Base-by-base conservation (phyloP, 306 rosid genomes). In the Rosa chinensis region DNA sequence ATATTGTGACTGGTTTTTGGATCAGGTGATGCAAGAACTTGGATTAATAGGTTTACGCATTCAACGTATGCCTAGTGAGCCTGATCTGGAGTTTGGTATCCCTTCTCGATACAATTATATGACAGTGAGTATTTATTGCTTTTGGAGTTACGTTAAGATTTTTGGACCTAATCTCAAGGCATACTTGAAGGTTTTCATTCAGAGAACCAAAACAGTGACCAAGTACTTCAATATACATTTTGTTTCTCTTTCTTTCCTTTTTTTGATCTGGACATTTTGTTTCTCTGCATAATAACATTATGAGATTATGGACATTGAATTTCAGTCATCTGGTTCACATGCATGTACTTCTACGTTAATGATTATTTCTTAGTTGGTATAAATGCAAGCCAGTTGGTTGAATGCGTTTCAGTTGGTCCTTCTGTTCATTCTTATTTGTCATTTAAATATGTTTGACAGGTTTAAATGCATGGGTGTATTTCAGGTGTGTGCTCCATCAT, bases 401-500 rank as follows among this genome's bases (percentile, higher is more conserved):
- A 69, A 13, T 39, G 72, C 17, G 16, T 63, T 40, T 37, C 44
- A 35, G n/a, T 16, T 4, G 14, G 14, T 2, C 66, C 28, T 1
- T 61, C 16, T 1, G 20, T 52, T 58, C 32, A 21, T 32, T 77
- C 49, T 77, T n/a, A 21, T 47, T 10, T 82, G 44, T 73, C 62
- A 18, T 13, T 77, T 67, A 20, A 68, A 50, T 70, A 77, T 75
- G 76, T 83, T 71, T 76, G 58, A 78, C 80, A 59, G 42, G 49
- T 18, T 17, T 1, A 21, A 9, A 44, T 16, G 59, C 67, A 59
- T 62, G 73, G 52, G 18, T 73, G 28, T 45, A 69, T 47, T 71
- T 78, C 90, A 95, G 99, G 98, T 95, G 66, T 95, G 99, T 75
- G 94, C 99, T 78, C 96, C 99, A 13, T 95, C 99, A 25, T 95